Conservation (phyloP, 306 rosid species). For the Albizia julibrissin region DNA sequence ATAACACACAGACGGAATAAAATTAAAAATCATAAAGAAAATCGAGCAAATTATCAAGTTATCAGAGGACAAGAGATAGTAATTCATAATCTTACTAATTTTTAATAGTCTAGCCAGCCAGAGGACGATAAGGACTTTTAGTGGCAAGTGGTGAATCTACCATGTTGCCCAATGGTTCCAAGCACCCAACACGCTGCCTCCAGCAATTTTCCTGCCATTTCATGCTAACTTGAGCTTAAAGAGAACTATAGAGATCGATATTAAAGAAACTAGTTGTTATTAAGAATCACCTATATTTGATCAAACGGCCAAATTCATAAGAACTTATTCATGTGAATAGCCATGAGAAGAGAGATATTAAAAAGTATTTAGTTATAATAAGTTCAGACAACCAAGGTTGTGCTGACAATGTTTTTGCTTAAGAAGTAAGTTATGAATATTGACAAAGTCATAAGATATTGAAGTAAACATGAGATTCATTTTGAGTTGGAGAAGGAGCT, state of each 20-base stretch:
- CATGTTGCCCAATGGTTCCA: constrained; percentile 63
- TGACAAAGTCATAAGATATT: constrained; percentile 8
- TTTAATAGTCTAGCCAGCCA: constrained; percentile 1
- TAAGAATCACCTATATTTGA: neutral
- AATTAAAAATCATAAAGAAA: neutral
- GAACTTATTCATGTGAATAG: constrained; percentile 12
- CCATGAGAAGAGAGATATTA: constrained; percentile 20
- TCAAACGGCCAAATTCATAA: neutral
- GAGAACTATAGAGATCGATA: constrained; percentile 9
- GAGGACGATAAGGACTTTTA: constrained; percentile 37
- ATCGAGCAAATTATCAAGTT: neutral
- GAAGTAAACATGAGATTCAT: constrained; percentile 13
- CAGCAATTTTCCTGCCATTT: constrained; percentile 72
- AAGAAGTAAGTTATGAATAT: constrained; percentile 27
- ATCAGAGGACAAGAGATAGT: neutral
- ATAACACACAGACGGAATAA: neutral
- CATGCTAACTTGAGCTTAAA: constrained; percentile 5
- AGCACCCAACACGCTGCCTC: constrained; percentile 77
- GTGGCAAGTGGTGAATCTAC: constrained; percentile 66
- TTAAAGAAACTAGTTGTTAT: neutral
- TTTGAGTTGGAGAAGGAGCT: constrained; percentile 10
- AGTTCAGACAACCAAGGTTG: constrained; percentile 11
- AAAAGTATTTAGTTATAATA: constrained; percentile 7
- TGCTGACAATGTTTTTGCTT: constrained; percentile 19
- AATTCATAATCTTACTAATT: constrained; percentile 38